These are phyloP conservation scores for Geranomyces variabilis DNA, from an alignment of 192 early-diverging fungal species.

Conservation along the genomic window DNA sequence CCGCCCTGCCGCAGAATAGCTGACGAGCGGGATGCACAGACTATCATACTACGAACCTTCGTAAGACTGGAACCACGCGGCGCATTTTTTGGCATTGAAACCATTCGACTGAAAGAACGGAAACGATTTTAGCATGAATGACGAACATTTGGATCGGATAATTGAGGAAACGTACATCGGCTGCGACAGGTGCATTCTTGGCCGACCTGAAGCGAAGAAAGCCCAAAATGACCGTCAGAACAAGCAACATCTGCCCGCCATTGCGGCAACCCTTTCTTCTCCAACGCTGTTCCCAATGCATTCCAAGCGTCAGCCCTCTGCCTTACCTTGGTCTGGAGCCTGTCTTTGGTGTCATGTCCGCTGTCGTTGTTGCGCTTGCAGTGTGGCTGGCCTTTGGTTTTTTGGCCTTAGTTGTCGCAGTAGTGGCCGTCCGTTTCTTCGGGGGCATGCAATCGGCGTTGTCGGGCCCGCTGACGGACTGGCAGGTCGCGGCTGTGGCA, in stretches of 20 bases:
- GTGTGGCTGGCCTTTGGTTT: not conserved
- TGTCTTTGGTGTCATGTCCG: conserved; percentile 4
- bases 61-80: conserved; percentile 2
- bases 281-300: not conserved
- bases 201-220: no score
- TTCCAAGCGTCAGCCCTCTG: not conserved
- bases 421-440: conserved; percentile 12
- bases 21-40: not conserved
- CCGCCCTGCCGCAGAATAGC: not conserved
- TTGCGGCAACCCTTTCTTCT: not conserved
- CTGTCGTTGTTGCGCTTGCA: not conserved
- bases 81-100: conserved; percentile 7
- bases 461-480: not conserved
- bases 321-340: not conserved
- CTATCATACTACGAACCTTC: not conserved
- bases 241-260: no score
- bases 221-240: no score
- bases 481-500: not conserved
- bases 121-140: not conserved
- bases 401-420: conserved; percentile 9
- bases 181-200: not conserved
- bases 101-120: not conserved
- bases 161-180: not conserved
- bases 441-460: conserved; percentile 13
- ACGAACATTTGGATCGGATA: not conserved